These are phyloP conservation scores for Backusella circina DNA, from an alignment of 192 early-diverging fungal species.

Conservation along the genomic window DNA sequence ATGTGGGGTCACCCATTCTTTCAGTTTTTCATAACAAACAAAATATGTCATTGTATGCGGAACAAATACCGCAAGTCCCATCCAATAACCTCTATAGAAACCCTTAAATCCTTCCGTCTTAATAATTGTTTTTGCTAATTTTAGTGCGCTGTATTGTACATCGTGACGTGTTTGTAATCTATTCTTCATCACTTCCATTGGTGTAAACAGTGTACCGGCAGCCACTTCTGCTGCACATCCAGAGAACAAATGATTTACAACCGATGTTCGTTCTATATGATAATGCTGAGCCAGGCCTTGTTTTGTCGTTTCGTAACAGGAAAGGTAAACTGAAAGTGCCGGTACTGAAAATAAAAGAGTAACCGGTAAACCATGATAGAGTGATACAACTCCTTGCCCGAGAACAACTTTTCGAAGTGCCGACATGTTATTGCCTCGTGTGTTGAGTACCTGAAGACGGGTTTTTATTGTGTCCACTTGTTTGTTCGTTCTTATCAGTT, in stretches of 20 bases:
- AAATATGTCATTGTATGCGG: slow-evolving; percentile 74
- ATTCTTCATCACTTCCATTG: slow-evolving; percentile 84
- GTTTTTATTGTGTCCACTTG: slow-evolving; percentile 76
- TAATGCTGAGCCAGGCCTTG: slow-evolving; percentile 6
- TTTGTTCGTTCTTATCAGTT: neutral
- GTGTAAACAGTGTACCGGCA: slow-evolving; percentile 73
- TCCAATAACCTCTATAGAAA: slow-evolving; percentile 70
- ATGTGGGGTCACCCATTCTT: slow-evolving; percentile 10
- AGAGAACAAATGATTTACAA: slow-evolving; percentile 54
- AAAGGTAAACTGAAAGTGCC: slow-evolving; percentile 65
- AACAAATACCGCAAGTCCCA: slow-evolving; percentile 73
- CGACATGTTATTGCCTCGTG: slow-evolving; percentile 17
- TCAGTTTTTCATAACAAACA: slow-evolving; percentile 62
- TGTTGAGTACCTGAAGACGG: slow-evolving; percentile 50
- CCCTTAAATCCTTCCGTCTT: slow-evolving; percentile 55
- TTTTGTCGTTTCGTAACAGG: slow-evolving; percentile 67
- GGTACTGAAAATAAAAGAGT: slow-evolving; percentile 70
- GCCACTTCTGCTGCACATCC: slow-evolving; percentile 61
- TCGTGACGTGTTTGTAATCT: slow-evolving; percentile 53
- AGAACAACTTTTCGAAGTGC: slow-evolving; percentile 16
- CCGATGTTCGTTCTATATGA: slow-evolving; percentile 27
- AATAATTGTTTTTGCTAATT: slow-evolving; percentile 49
- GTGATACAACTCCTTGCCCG: slow-evolving; percentile 25
- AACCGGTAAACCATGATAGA: slow-evolving; percentile 69
- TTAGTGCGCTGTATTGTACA: slow-evolving; percentile 5